phyloP scores from a whole-genome alignment of 805 yeast species.

The Saccharomycopsis malanga region DNA sequence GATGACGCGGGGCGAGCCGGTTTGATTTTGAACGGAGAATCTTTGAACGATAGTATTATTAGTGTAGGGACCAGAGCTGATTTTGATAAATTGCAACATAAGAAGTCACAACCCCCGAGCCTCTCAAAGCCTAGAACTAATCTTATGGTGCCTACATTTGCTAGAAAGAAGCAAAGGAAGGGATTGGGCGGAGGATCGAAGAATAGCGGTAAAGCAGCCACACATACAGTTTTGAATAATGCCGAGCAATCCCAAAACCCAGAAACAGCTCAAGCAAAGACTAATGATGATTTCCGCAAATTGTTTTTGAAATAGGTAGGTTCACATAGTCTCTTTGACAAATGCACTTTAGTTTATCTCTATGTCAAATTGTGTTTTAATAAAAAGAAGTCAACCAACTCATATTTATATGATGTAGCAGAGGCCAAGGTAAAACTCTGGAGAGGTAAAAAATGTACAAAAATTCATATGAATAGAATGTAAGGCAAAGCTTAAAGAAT shows the following conservation, averaged over 20 bases:
- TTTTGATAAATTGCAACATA: slow-evolving; percentile 20
- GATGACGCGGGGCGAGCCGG: slow-evolving; percentile 46
- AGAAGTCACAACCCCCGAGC: not conserved
- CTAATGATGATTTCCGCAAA: slow-evolving; percentile 35
- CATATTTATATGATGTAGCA: too few species aligned
- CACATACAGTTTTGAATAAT: too few species aligned
- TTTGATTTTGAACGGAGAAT: slow-evolving; percentile 35
- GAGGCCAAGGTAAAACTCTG: too few species aligned
- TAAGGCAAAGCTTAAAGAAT: too few species aligned
- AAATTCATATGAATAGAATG: too few species aligned
- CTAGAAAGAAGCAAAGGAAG: not conserved
- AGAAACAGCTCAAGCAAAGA: slow-evolving; percentile 19
- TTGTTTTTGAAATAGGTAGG: slow-evolving; percentile 28
- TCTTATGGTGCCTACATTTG: not conserved
- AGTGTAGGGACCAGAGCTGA: slow-evolving; percentile 32
- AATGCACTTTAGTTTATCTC: too few species aligned
- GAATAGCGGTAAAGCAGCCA: not conserved
- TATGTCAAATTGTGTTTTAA: too few species aligned
- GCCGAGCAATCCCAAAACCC: not conserved
- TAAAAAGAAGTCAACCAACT: too few species aligned
- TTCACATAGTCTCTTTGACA: too few species aligned
- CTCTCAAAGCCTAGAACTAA: not conserved
- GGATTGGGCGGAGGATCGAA: not conserved
- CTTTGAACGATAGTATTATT: slow-evolving; percentile 31
- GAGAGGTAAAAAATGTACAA: too few species aligned